These are phyloP conservation scores for Xylariomycetidae sp. DNA, from an alignment of 2,329 filamentous ascomycete species.

Conservation along the genomic window DNA sequence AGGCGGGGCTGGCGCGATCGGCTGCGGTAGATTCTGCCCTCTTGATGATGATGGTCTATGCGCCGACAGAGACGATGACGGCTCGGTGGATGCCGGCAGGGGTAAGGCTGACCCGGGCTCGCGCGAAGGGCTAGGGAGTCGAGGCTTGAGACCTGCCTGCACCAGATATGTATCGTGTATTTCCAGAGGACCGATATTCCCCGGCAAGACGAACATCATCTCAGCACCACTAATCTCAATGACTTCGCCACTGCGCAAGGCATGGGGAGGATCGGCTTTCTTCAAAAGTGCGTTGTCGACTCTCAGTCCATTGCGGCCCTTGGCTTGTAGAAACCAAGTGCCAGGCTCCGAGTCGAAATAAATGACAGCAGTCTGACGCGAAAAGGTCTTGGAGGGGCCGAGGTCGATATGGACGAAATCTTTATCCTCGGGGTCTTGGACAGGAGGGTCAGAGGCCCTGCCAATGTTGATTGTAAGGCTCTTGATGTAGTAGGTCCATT, in stretches of 20 bases:
- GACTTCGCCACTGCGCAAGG: slow-evolving; percentile 80
- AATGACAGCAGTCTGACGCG: slow-evolving; percentile 70
- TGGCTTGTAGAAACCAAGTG: slow-evolving; percentile 80
- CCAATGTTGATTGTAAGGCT: slow-evolving; percentile 73
- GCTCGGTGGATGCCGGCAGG: slow-evolving; percentile 21
- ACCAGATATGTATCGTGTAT: slow-evolving; percentile 67
- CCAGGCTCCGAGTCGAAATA: slow-evolving; percentile 64
- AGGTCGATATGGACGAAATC: slow-evolving; percentile 78
- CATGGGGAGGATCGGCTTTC: slow-evolving; percentile 55
- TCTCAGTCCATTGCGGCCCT: slow-evolving; percentile 86
- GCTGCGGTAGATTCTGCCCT: slow-evolving; percentile 33
- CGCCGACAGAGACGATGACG: slow-evolving; percentile 16
- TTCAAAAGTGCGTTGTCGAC: slow-evolving; percentile 72
- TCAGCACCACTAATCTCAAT: slow-evolving; percentile 89
- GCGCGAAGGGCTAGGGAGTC: slow-evolving; percentile 22
- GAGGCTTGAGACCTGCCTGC: slow-evolving; percentile 62
- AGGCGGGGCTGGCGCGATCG: slow-evolving; percentile 55
- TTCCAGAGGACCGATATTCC: slow-evolving; percentile 59
- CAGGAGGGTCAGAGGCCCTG: slow-evolving; percentile 55
- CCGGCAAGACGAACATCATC: slow-evolving; percentile 98
- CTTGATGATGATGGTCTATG: slow-evolving; percentile 20
- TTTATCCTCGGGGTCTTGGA: slow-evolving; percentile 41
- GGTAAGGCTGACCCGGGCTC: slow-evolving; percentile 25
- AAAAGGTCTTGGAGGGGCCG: slow-evolving; percentile 77
- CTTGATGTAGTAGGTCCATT: slow-evolving; percentile 82